Base-by-base conservation (phyloP, 345 rosid species). In the Anastatica hierochuntica region DNA sequence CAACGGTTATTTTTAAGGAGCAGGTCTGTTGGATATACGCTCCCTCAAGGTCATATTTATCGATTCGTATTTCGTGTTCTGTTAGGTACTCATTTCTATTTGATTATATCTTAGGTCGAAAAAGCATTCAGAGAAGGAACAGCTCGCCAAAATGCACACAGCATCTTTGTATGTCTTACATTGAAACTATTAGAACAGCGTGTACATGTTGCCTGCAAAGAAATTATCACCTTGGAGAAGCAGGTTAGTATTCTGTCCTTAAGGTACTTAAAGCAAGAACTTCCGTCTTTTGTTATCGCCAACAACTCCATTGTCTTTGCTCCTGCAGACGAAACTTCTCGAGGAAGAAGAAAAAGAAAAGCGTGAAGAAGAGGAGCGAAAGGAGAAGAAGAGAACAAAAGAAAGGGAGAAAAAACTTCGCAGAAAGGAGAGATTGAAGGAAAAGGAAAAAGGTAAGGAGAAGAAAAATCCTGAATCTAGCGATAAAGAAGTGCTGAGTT, bases 51-150 rank as follows among this genome's bases (percentile, higher is more conserved):
- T 41, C 36, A 8, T 10, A 48, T 31, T 11, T 18, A 18, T 56
- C 3, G 26, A 33, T 56, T 13, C 16, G 19, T 44, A 31, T n/a
- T n/a, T n/a, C n/a, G n/a, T n/a, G n/a, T n/a, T n/a, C n/a, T n/a
- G n/a, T n/a, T n/a, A 15, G 27, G 48, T 43, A 44, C 35, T 61
- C 51, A 57, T 53, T 41, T 61, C 43, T 43, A 11, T n/a, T 24
- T 44, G 40, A 43, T 36, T 43, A 37, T 59, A 13, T 72, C 68
- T 74, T 82, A 92, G 98, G 95, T 92, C 62, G 98, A 92, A 56
- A 92, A 92, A 72, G 98, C 98, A 64, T 88, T 83, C 66, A 84
- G 98, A 73, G 98, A 92, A 81, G 94, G 94, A 69, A 88, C 95
- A 8, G 94, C 98, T 4, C 95, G 94, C 66, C 94, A 88, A 74